Evolutionary conservation across 2,329 filamentous ascomycete species (phyloP), one percentile per base, ranked within the genome.

Genomic region (Diplodia sapinea): DNA sequence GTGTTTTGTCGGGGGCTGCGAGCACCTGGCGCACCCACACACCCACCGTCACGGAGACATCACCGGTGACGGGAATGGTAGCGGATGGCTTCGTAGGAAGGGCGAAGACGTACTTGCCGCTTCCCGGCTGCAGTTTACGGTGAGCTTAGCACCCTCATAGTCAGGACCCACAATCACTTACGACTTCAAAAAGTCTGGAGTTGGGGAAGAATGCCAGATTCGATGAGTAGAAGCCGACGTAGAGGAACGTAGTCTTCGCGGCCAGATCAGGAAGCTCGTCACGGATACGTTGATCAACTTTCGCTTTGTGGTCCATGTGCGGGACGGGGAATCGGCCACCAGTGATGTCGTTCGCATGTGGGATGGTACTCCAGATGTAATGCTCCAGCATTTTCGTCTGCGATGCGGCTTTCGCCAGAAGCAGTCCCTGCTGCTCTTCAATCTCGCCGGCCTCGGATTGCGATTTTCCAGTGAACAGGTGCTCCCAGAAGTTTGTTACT

Each of bases 351-450:
- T 70, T 71, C 5, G 75, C 72, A 43, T 78, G 76, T 1, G 82
- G 82, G 5, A 82, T 74, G 0, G 82, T 83, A 8, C 79, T 82
- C 80, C 81, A 83, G 65, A 84, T 75, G 70, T 79, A 84, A 68
- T 83, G 80, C 65, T 81, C 73, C 0, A 84, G 75, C 0, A 79
- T 78, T 0, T 71, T 15, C 0, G 74, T 79, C 8, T 71, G 68
- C 0, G 77, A 74, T 0, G 82, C 82, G 2, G 81, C 81, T 5
- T 75, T 75, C 4, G 81, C 81, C 5, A 84, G 68, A 50, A 81
- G 83, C 70, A 77, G 79, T 6, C 78, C 81, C 50, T 82, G 80
- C 12, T 68, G 65, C 17, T 73, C 71, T 72, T 84, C 82, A 23
- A 77, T 73, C 0, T 77, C 73, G 15, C 79, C 76, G 0, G 79